Percentiles rank a stretch among this genome's conserved stretches.
These are phyloP conservation scores for Pseudozyma thailandica DNA, from an alignment of 1,284 basidiomycete genomes.

Conservation along the genomic window DNA sequence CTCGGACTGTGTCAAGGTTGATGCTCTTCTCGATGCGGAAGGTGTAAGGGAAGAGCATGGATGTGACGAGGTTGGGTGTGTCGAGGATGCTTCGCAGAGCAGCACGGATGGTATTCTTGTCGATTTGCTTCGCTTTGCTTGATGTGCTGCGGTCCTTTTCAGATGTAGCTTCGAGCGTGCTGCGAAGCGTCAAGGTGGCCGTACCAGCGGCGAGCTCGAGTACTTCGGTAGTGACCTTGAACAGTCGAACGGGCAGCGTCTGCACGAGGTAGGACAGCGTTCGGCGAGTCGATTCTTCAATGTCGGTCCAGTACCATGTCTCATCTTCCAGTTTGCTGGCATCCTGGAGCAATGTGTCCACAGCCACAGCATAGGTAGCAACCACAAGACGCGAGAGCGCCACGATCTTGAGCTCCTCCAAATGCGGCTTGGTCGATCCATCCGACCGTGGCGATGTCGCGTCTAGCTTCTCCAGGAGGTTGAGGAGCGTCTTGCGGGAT, in stretches of 20 bases:
- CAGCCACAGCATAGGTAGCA: conserved; percentile 48
- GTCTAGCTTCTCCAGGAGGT: conserved; percentile 38
- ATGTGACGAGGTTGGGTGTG: conserved; percentile 52
- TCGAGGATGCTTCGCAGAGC: conserved; percentile 39
- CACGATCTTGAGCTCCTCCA: conserved; percentile 40
- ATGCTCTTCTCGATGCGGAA: conserved; percentile 33
- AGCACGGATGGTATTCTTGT: conserved; percentile 23
- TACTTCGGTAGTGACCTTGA: conserved; percentile 25
- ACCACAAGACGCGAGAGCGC: conserved; percentile 50
- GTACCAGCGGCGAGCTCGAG: conserved; percentile 40
- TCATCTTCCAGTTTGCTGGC: conserved; percentile 51
- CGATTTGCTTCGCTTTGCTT: conserved; percentile 17
- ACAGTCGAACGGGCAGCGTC: conserved; percentile 47
- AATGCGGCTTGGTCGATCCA: conserved; percentile 3
- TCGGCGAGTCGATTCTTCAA: conserved; percentile 45
- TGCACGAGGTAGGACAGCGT: conserved; percentile 50
- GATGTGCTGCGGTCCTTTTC: conserved; percentile 8
- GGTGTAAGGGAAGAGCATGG: conserved; percentile 53
- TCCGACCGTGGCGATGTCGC: conserved; percentile 11
- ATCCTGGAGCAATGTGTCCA: conserved; percentile 50
- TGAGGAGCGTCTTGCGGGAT: conserved; percentile 34
- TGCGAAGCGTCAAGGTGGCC: conserved; percentile 25
- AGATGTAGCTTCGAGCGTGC: conserved; percentile 19
- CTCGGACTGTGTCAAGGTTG: conserved; percentile 24
- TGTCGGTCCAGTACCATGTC: conserved; percentile 59